Base-by-base conservation (phyloP, 2,329 filamentous ascomycete species). In the Apiospora koreana region DNA sequence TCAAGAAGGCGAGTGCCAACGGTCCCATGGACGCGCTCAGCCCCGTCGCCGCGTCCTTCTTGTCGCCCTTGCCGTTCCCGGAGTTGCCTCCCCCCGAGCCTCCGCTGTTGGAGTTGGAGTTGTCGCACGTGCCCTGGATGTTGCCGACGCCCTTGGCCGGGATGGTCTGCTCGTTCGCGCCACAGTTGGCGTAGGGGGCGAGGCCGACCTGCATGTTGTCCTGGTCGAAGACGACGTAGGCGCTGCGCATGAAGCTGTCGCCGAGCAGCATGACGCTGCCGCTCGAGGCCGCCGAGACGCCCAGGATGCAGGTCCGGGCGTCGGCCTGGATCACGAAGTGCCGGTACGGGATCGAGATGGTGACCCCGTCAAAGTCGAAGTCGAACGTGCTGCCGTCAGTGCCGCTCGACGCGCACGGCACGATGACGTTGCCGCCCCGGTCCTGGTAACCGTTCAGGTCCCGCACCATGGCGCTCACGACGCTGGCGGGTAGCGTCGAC, bases 401-500 rank as follows among this genome's bases (percentile, higher is more conserved):
- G 43, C 35, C 38, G n/a, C 81, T 81, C n/a, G 86, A 75, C 16
- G 73, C 73, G 76, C 86, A 88, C 76, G 84, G 81, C 8, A 87
- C 82, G 2, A 74, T 74, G 76, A 82, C 87, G 77, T 84, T 87
- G 71, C 82, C 84, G 70, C 80, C 81, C 65, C 71, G 69, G 73
- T 83, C 82, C 66, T 80, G 74, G 1, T 75, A 74, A 0, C 77
- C 70, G 9, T 84, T 85, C 68, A 89, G 85, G 72, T 87, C 85
- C 23, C 78, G 75, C n/a, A 85, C 85, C 42, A 90, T 85, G 48
- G 76, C 72, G n/a, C 80, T 75, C 48, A 86, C 86, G 41, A 93
- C 80, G 23, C 78, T 77, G 69, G 87, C 81, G 0, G 92, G 92
- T 1, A 94, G 83, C 68, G 93, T 87, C 67, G 88, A 91, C 75